Percentiles rank a stretch among this genome's conserved stretches.
These are phyloP conservation scores for Heterobasidion annosum DNA, from an alignment of 1,284 basidiomycete genomes.

Conservation along the genomic window DNA sequence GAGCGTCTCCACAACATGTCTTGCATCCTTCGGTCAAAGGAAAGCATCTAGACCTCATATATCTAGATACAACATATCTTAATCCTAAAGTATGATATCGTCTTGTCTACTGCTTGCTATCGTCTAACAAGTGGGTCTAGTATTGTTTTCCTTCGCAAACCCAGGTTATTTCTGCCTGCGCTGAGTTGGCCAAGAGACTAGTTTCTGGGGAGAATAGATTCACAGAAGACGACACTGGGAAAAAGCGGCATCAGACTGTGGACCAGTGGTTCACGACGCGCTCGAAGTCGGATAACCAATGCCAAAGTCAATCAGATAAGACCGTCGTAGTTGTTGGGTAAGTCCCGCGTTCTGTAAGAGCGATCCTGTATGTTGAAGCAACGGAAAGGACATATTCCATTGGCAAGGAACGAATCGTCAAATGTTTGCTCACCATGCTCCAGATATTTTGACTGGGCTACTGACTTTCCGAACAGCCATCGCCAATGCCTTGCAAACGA, in stretches of 20 bases:
- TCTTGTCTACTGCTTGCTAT: not conserved
- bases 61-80: slow-evolving; percentile 95
- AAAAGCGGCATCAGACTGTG: slow-evolving; percentile 19
- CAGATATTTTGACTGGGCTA: not conserved
- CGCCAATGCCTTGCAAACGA: slow-evolving; percentile 74
- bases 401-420: slow-evolving; percentile 95
- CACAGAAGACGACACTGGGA: slow-evolving; percentile 15
- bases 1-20: slow-evolving; percentile 80
- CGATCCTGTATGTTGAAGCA: too few relatives aligned
- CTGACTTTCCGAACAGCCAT: slow-evolving; percentile 45
- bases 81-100: slow-evolving; percentile 62
- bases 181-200: slow-evolving; percentile 65
- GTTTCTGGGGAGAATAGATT: slow-evolving; percentile 31
- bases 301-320: slow-evolving; percentile 12
- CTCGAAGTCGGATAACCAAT: slow-evolving; percentile 4
- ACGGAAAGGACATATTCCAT: slow-evolving; percentile 81
- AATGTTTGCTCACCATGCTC: slow-evolving; percentile 42
- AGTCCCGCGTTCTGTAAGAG: slow-evolving; percentile 11
- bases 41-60: slow-evolving; percentile 79
- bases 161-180: slow-evolving; percentile 87
- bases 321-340: slow-evolving; percentile 83
- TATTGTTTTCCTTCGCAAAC: slow-evolving; percentile 96
- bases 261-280: slow-evolving; percentile 9
- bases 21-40: slow-evolving; percentile 74
- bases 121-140: slow-evolving; percentile 22